Conservation (phyloP, 1,139 yeast species). For the Suhomyces terraborum region DNA sequence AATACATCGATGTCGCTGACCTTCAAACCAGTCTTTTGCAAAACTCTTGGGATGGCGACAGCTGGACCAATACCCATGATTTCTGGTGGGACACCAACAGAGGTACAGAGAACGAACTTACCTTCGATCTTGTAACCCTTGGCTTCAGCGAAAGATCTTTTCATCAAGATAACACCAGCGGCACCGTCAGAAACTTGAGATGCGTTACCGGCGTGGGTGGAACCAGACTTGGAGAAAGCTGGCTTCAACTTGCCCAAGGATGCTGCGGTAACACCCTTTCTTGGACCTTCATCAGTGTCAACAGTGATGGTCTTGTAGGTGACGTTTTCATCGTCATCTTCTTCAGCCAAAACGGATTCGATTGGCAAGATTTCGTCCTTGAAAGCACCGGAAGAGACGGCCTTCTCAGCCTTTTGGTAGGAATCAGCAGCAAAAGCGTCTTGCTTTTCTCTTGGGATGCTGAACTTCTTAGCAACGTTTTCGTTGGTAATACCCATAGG, state of each 20-base stretch:
- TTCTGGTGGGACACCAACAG: conserved; percentile 94
- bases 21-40: conserved; percentile 63
- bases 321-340: conserved; percentile 50
- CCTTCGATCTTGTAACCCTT: conserved; percentile 67
- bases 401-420: conserved; percentile 78
- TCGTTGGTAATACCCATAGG: conserved; percentile 95
- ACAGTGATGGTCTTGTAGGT: conserved; percentile 49
- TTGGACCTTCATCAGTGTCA: conserved; percentile 86
- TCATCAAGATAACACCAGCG: conserved; percentile 82
- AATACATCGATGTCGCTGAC: conserved; percentile 69
- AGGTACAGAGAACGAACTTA: conserved; percentile 72
- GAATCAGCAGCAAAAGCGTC: conserved; percentile 87
- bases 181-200: conserved; percentile 97
- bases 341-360: conserved; percentile 53
- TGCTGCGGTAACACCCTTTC: conserved; percentile 80
- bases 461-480: conserved; percentile 66
- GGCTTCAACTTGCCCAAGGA: conserved; percentile 76
- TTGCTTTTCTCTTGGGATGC: conserved; percentile 68
- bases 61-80: conserved; percentile 98
- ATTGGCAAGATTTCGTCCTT: conserved; percentile 86
- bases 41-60: conserved; percentile 81
- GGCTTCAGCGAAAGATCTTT: conserved; percentile 83
- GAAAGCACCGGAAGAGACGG: conserved; percentile 71
- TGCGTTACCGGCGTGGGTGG: conserved; percentile 94
- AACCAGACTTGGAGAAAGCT: conserved; percentile 82